A percentile compares a stretch with the other conserved stretches of the same genome.
Evolutionary conservation across 495 filamentous ascomycete species (phyloP).

Genomic region (Talaromyces wortmannii): DNA sequence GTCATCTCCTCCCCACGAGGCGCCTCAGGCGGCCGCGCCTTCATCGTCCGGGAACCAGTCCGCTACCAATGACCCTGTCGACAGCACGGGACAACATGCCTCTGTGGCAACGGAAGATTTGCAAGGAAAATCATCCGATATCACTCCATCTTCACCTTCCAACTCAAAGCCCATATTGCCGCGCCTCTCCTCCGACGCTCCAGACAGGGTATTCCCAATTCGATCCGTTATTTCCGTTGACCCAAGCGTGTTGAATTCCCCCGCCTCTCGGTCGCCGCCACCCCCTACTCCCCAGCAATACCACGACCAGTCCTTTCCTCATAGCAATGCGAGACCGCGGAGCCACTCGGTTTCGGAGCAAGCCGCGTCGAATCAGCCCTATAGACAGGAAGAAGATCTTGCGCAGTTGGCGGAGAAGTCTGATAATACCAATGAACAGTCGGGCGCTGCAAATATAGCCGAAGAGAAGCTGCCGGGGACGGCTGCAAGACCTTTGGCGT

Average conservation of each 20-base stretch:
- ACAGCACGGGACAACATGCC: too few relatives aligned
- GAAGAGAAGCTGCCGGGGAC: neutral
- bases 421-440: neutral
- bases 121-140: neutral
- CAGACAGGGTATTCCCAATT: conserved; percentile 78
- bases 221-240: conserved; percentile 73
- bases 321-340: conserved; percentile 18
- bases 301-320: conserved; percentile 8
- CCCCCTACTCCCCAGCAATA: neutral
- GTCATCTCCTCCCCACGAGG: too few relatives aligned
- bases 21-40: too few relatives aligned
- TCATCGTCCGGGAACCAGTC: too few relatives aligned
- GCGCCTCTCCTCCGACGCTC: conserved; percentile 31
- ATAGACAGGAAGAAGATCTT: conserved; percentile 14
- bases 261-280: conserved; percentile 3
- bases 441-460: neutral
- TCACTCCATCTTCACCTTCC: neutral
- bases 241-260: conserved; percentile 25
- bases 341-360: conserved; percentile 26
- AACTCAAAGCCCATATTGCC: conserved; percentile 9
- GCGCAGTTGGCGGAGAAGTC: neutral
- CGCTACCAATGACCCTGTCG: too few relatives aligned
- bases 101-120: neutral
- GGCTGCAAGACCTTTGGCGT: neutral
- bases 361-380: conserved; percentile 20